Evolutionary conservation across 352 stramenopile genomes (phyloP).

Genomic region (Globisporangium camurandrum): DNA sequence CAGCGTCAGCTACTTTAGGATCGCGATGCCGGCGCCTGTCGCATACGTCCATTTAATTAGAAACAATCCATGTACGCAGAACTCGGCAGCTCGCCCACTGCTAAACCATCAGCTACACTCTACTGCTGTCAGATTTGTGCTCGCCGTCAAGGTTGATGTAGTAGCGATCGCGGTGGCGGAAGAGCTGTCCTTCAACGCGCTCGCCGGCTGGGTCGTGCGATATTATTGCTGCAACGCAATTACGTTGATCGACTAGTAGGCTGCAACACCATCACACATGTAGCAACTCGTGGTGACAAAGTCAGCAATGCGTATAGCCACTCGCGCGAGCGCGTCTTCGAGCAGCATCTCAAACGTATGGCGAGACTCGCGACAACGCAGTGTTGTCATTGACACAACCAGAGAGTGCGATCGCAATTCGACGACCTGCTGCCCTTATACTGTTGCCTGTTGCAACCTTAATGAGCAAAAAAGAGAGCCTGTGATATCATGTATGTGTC

Average conservation of each 20-base stretch:
- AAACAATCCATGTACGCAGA: conserved; percentile 19
- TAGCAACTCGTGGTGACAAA: conserved; percentile 9
- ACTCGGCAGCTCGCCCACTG: conserved; percentile 19
- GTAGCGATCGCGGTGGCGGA: too few species aligned
- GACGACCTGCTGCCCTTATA: conserved; percentile 5
- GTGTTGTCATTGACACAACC: conserved; percentile 14
- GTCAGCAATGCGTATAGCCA: conserved; percentile 11
- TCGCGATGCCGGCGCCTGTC: conserved; percentile 14
- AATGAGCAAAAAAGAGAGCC: too few species aligned
- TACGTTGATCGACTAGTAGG: not conserved
- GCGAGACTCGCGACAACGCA: conserved; percentile 9
- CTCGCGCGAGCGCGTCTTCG: conserved; percentile 19
- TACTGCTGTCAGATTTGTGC: not conserved
- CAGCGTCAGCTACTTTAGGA: conserved; percentile 28
- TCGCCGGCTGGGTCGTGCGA: conserved; percentile 17
- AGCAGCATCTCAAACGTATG: conserved; percentile 18
- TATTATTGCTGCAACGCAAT: conserved; percentile 23
- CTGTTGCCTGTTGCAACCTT: too few species aligned
- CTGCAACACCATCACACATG: not conserved
- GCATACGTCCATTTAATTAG: conserved; percentile 23
- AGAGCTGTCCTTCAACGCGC: conserved; percentile 14
- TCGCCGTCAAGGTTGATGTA: conserved; percentile 19
- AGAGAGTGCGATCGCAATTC: conserved; percentile 17
- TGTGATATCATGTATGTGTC: too few species aligned
- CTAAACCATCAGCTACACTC: not conserved